Evolutionary conservation across 306 rosid genomes (phyloP), one percentile per base, ranked within the genome.

Genomic region (Styphnolobium japonicum): DNA sequence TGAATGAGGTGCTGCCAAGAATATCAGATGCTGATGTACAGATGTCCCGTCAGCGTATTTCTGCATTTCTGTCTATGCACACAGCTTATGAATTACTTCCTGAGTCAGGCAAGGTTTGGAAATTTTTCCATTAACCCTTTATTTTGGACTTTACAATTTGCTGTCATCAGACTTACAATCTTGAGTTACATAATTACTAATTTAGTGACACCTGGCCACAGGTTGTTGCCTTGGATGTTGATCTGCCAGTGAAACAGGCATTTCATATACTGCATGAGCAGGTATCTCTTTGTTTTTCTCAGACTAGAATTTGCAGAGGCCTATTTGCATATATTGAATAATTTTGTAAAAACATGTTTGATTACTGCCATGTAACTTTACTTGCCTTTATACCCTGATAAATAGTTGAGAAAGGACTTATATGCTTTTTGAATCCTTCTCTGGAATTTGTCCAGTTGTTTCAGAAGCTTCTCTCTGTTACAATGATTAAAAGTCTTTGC

Each of bases 51-150:
- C 94, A 88, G 56, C 92, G 92, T 25, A 85, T 94, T 58, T 83
- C 93, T 83, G 83, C 76, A 6, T 92, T 90, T 88, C 81, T 94
- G 89, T 90, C 94, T 27, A 23, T 80, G 43, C 97, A 91, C 80
- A 88, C 94, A 21, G 92, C 86, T 79, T 94, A 94, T 46, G 94
- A 92, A 80, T 85, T 94, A 84, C 93, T 94, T 77, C 98, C 98
- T 0, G 97, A 92, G 93, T 92, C 97, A 83, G 97, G 98, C 92
- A 92, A 94, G 97, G 97, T 92, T 92, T 83, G 97, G 89, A 86
- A 73, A 68, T 81, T 79, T 76, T 76, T 34, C 81, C 88, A 74
- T 71, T 53, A 58, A 12, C 77, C 58, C 57, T 81, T 55, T 78
- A 56, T 83, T 73, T 75, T 52, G 43, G 46, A 73, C 40, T 33